A percentile compares a stretch with the other conserved stretches of the same genome.
Conservation (phyloP, 2,329 filamentous ascomycete species). For the Gremmenia infestans region DNA sequence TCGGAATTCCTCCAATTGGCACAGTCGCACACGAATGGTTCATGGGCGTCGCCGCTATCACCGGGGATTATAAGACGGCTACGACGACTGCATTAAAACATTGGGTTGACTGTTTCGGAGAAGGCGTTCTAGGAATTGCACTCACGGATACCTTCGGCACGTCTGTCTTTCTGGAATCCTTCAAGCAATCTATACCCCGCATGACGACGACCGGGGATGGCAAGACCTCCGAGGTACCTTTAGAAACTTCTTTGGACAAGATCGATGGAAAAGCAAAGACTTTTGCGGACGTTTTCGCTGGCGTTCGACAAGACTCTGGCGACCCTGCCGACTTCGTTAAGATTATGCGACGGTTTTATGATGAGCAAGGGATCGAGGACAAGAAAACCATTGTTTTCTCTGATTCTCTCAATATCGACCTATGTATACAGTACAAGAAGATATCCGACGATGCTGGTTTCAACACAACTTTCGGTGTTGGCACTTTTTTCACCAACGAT, state of each 20-base stretch:
- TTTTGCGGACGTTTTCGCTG: conserved; percentile 63
- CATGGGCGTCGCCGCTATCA: conserved; percentile 94
- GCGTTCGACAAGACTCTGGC: conserved; percentile 68
- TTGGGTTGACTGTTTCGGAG: conserved; percentile 89
- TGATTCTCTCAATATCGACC: conserved; percentile 86
- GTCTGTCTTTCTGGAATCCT: conserved; percentile 78
- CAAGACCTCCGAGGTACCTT: conserved; percentile 36
- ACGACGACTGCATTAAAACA: conserved; percentile 80
- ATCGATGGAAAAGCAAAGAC: conserved; percentile 41
- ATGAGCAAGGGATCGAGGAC: conserved; percentile 57
- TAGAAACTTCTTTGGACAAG: conserved; percentile 26
- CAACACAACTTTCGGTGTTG: conserved; percentile 84
- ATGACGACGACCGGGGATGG: conserved; percentile 31
- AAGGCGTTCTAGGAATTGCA: conserved; percentile 77
- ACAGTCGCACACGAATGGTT: conserved; percentile 98
- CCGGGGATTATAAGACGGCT: conserved; percentile 75
- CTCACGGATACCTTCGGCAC: conserved; percentile 97
- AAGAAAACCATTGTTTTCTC: conserved; percentile 93
- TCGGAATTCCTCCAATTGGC: conserved; percentile 76
- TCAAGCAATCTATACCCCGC: conserved; percentile 60
- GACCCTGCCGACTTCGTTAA: conserved; percentile 63
- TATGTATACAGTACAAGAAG: conserved; percentile 84
- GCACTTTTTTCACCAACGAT: conserved; percentile 94
- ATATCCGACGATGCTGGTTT: conserved; percentile 77
- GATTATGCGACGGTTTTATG: conserved; percentile 46